Base-by-base conservation (phyloP, 2,329 filamentous ascomycete species). In the Ceratocystis smalleyi region DNA sequence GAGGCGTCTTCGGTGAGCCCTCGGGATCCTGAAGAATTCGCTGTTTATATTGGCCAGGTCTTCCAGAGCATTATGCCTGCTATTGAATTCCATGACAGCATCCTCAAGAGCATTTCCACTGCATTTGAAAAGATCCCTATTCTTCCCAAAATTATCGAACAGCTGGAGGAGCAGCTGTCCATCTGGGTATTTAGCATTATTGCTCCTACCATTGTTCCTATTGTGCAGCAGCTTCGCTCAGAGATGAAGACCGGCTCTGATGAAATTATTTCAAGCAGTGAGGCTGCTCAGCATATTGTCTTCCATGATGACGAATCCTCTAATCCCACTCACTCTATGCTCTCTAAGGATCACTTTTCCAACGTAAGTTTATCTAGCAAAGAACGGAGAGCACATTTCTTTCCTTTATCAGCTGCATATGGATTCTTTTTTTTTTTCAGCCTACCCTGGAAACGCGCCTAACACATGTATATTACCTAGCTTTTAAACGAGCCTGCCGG, bases 311-410 rank as follows among this genome's bases (percentile, higher is more conserved):
- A 95, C 71, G 68, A 81, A 62, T 87, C 78, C 68, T 84, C 83
- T 22, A 87, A 96, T 71, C 92, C 91, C 0, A 96, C 91, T 1
- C 91, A 96, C 77, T 95, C 89, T 22, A 96, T 96, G 91, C 78
- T 96, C 62, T 91, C 90, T 66, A 96, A 96, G 77, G 91, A 96
- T 71, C 91, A 96, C 75, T 96, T 96, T 74, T 88, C 87, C 68
- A 95, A 95, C 71, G 79, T 87, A 73, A 75, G 79, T 70, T 24
- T 10, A 55, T 19, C 35, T 15, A 27, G 49, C 5, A 54, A 27
- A 43, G 19, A 19, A 27, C 8, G n/a, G 27, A 61, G 5, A 12
- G 24, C 5, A 61, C 2, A 60, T 17, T 30, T 57, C 24, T 57
- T n/a, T 19, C n/a, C 24, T 32, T 30, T 32, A 17, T 15, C 30